Conservation (phyloP, 2,329 filamentous ascomycete genomes). For the Diplodia sapinea region DNA sequence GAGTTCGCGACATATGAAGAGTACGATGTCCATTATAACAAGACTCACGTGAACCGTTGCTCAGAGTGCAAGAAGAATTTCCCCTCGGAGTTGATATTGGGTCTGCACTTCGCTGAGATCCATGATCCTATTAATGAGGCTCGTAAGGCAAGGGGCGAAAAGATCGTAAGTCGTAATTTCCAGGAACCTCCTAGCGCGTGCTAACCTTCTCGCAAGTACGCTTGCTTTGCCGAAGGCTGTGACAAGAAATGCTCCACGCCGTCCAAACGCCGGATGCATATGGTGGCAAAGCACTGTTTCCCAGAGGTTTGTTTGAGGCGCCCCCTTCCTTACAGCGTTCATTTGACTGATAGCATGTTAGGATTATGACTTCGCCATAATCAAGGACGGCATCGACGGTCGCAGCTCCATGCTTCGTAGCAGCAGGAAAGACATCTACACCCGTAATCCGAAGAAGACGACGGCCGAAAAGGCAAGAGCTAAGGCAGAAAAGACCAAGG, state of each 20-base stretch:
- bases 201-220: constrained; percentile 63
- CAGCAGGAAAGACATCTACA: constrained; percentile 11
- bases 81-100: constrained; percentile 79
- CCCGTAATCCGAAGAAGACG: neutral
- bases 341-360: constrained; percentile 6
- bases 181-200: neutral
- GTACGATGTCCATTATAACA: constrained; percentile 85
- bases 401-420: constrained; percentile 73
- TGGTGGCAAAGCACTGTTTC: constrained; percentile 94
- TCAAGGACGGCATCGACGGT: constrained; percentile 88
- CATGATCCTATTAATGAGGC: constrained; percentile 82
- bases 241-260: constrained; percentile 82
- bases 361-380: constrained; percentile 60
- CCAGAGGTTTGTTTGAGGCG: constrained; percentile 59
- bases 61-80: constrained; percentile 85
- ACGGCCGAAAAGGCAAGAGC: neutral
- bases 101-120: constrained; percentile 86
- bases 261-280: constrained; percentile 82
- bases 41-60: constrained; percentile 83
- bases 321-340: neutral
- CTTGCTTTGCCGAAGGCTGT: constrained; percentile 88
- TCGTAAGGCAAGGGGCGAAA: constrained; percentile 78
- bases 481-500: neutral
- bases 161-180: constrained; percentile 67
- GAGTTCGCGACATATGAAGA: constrained; percentile 76